Evolutionary conservation across 2,329 filamentous ascomycete genomes (phyloP), one percentile per base, ranked within the genome.

Genomic region (Fonsecaea pugnacius): DNA sequence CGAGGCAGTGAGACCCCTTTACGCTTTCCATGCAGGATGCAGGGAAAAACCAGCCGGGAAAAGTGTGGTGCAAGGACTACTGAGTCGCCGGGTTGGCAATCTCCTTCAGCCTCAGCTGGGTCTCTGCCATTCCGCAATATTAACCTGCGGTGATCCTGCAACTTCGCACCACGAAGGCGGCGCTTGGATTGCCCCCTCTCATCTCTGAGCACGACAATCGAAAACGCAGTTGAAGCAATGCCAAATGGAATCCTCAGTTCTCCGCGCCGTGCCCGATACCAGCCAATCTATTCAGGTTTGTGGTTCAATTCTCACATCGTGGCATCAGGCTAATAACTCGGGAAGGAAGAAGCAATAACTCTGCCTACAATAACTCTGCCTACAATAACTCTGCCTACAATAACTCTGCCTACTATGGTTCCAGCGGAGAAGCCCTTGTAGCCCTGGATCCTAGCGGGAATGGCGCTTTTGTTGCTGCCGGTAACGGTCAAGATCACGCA

Each of bases 51-150:
- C 4, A 21, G 16, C 16, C 18, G 21, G 21, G 21, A 27, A 48
- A 48, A 16, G 43, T 9, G 18, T 5, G 43, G 21, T 27, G 38
- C 21, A 27, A 5, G 43, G 14, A 24, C 24, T 24, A 21, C 2
- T 30, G 27, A 30, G 18, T 48, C 7, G 43, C 10, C 5, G 21
- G 10, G 43, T 46, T 46, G 40, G 18, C 40, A 46, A 12, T 21
- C n/a, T 21, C n/a, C 9, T 46, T 48, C 43, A 48, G 43, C 43
- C 43, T 48, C 43, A 48, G 43, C 43, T 48, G 8, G 43, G 24
- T 12, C 18, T 10, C 16, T 48, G 10, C 18, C 24, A 27, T 24
- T 24, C 3, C 5, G 18, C 18, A 4, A 48, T 24, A 48, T 27
- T 48, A 27, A 48, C 21, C 18, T 21, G 43, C 18, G 12, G 21